These are phyloP conservation scores for Arabis hirsuta DNA, from an alignment of 345 rosid species.

Conservation along the genomic window DNA sequence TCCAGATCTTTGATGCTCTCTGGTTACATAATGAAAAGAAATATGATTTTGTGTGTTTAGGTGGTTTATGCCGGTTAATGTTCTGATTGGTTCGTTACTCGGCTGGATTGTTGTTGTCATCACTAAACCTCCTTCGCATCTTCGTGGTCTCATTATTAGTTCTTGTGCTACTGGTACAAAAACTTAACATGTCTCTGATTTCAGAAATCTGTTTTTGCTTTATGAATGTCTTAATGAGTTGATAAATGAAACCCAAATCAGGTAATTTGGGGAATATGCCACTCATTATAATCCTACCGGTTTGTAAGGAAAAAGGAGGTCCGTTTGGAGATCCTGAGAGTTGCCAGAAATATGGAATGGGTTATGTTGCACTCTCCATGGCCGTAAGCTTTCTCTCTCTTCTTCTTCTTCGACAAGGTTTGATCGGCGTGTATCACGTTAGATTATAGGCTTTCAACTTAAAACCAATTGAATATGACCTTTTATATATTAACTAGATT, in stretches of 20 bases:
- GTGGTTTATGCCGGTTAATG: conserved; percentile 77
- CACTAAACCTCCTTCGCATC: conserved; percentile 50
- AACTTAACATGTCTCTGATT: neutral
- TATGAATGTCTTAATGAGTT: neutral
- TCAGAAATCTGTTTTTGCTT: neutral
- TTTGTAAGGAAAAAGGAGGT: conserved; percentile 65
- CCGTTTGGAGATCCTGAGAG: conserved; percentile 66
- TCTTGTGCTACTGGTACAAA: conserved; percentile 40
- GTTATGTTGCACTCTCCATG: conserved; percentile 73
- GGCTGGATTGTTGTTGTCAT: conserved; percentile 54
- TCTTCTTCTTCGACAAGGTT: neutral
- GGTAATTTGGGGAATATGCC: conserved; percentile 74
- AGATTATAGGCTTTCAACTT: too few species aligned
- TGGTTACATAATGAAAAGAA: neutral
- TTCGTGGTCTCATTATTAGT: conserved; percentile 48
- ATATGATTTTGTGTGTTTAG: conserved; percentile 31
- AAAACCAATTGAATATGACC: too few species aligned
- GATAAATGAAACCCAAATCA: conserved; percentile 26
- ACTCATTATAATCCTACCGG: conserved; percentile 63
- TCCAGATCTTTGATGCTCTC: neutral
- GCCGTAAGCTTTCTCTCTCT: conserved; percentile 48
- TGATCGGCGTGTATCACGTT: neutral
- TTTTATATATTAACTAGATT: too few species aligned
- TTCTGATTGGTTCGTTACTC: conserved; percentile 50
- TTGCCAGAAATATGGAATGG: conserved; percentile 56